A percentile compares a stretch with the other conserved stretches of the same genome.
These are phyloP conservation scores for Phylloporus scabripes DNA, from an alignment of 768 basidiomycete species.

Conservation along the genomic window DNA sequence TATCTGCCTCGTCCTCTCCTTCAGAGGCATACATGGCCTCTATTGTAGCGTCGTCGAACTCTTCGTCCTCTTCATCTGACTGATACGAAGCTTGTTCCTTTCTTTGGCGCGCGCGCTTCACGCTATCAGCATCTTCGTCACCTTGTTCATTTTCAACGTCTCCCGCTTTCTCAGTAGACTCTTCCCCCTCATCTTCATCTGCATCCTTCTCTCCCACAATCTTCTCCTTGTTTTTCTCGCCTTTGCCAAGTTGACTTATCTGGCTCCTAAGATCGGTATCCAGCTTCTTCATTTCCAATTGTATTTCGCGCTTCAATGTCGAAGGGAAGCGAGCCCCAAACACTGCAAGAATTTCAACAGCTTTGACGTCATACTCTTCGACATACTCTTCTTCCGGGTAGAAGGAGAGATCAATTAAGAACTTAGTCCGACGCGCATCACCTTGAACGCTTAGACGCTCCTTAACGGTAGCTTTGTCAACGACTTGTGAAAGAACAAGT, in stretches of 20 bases:
- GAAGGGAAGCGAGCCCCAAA: conserved; percentile 75
- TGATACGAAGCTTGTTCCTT: conserved; percentile 75
- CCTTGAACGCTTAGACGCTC: conserved; percentile 68
- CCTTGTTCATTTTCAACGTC: conserved; percentile 73
- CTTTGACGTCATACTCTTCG: conserved; percentile 73
- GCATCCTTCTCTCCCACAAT: conserved; percentile 41
- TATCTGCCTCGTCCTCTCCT: conserved; percentile 35
- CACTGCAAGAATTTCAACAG: conserved; percentile 63
- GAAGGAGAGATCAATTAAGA: conserved; percentile 76
- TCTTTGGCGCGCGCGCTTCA: conserved; percentile 64
- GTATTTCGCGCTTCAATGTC: conserved; percentile 80
- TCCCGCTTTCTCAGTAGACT: conserved; percentile 36
- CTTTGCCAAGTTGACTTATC: conserved; percentile 79
- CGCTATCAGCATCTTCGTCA: conserved; percentile 78
- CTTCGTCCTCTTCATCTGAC: conserved; percentile 45
- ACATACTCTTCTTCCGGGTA: conserved; percentile 83
- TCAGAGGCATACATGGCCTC: conserved; percentile 60
- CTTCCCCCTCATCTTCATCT: conserved; percentile 52
- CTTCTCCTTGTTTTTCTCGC: conserved; percentile 46
- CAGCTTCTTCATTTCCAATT: conserved; percentile 78
- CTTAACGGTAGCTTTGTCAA: conserved; percentile 76
- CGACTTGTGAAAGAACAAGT: conserved; percentile 81
- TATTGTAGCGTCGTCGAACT: conserved; percentile 48
- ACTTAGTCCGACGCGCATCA: conserved; percentile 68
- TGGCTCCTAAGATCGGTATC: conserved; percentile 75